Conservation (phyloP, 2,329 filamentous ascomycete species). For the Myriosclerotinia curreyana region DNA sequence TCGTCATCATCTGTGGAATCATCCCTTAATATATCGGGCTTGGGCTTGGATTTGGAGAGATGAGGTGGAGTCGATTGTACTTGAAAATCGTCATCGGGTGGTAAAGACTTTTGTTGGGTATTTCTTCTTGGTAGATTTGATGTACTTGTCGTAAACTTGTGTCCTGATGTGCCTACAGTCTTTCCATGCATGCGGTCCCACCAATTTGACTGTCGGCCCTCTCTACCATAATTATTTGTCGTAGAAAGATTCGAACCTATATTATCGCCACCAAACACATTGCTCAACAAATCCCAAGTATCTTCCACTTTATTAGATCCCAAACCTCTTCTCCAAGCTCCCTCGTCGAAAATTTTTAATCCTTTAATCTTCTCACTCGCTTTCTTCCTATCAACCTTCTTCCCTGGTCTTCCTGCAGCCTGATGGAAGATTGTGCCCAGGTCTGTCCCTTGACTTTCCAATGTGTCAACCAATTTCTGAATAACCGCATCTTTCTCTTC, state of each 20-base stretch:
- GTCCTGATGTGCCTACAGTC: conserved; percentile 28
- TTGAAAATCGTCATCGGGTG: conserved; percentile 35
- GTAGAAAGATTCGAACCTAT: neutral
- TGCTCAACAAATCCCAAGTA: conserved; percentile 25
- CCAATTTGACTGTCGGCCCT: conserved; percentile 26
- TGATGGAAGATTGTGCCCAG: conserved; percentile 51
- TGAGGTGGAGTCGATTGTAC: conserved; percentile 36
- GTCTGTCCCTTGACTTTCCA: conserved; percentile 51
- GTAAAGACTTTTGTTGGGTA: neutral
- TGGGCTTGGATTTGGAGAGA: conserved; percentile 21
- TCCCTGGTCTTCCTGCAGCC: conserved; percentile 38
- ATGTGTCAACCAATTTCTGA: conserved; percentile 51
- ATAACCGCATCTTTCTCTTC: conserved; percentile 55
- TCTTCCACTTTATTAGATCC: conserved; percentile 23
- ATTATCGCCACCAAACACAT: conserved; percentile 28
- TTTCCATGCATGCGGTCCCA: conserved; percentile 35
- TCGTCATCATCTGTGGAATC: conserved; percentile 32
- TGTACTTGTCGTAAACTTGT: conserved; percentile 21
- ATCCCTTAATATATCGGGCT: conserved; percentile 19
- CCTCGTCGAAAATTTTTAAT: conserved; percentile 46
- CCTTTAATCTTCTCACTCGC: conserved; percentile 44
- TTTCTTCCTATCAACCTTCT: conserved; percentile 42
- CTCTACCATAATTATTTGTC: conserved; percentile 9
- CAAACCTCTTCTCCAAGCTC: conserved; percentile 29
- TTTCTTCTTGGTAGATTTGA: neutral